Evolutionary conservation across 331 rosid genomes (phyloP), one percentile per base, ranked within the genome.

Genomic region (Cydonia oblonga): DNA sequence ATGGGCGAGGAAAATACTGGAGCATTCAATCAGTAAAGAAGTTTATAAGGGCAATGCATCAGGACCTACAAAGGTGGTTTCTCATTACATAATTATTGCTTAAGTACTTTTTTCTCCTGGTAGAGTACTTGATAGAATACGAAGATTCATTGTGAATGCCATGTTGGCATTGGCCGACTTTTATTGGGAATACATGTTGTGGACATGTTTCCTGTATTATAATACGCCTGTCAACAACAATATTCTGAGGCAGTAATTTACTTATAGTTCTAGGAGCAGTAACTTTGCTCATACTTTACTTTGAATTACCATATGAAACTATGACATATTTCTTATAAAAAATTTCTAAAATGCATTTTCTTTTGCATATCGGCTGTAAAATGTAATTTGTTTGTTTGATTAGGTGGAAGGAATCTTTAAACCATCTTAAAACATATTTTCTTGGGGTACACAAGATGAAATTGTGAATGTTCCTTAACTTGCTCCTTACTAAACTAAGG

Each of bases 1-100:
- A 44, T 95, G 99, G 99, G 99, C 96, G 2, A 91, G 66, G 83
- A 82, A 87, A 81, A 86, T 68, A 56, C 75, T 95, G 86, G 85
- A 87, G 74, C 99, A 81, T 82, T 95, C 99, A 22, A 91, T 95
- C 80, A 95, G 99, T 72, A 95, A 88, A 89, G 96, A 88, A 74
- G 97, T 95, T 73, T 95, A 95, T 79, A 95, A 95, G 86, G 97
- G 99, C 80, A 95, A 95, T 71, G 99, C 99, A n/a, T 95, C 99
- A 61, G 99, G 99, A 68, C 99, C 99, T 60, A 95, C 99, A 29
- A 95, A 95, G 99, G 99, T 95, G 79, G 79, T 76, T 68, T 49
- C 64, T 12, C 51, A 58, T 54, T 28, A 46, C 76, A 18, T 84
- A 78, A 4, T 71, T 22, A 68, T 42, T 10, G 2, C 25, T 58